A percentile compares a stretch with the other conserved stretches of the same genome.
Evolutionary conservation across 352 stramenopile genomes (phyloP).

Genomic region (Globisporangium acanthophoron): DNA sequence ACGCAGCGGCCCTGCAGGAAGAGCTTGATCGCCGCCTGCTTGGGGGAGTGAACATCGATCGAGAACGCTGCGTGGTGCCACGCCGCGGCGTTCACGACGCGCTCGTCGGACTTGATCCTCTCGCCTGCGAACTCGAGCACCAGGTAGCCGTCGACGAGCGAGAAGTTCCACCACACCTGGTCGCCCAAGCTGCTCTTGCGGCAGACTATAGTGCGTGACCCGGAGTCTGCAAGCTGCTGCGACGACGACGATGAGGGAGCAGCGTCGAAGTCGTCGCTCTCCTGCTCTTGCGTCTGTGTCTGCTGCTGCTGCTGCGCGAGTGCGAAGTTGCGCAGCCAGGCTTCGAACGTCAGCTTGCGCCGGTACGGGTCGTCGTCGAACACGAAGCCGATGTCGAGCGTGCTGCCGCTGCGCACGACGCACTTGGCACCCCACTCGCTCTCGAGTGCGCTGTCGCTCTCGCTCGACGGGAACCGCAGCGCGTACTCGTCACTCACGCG

Average conservation of each 20-base stretch:
- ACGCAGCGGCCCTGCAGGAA: slow-evolving; percentile 58
- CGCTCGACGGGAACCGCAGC: slow-evolving; percentile 40
- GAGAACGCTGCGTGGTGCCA: slow-evolving; percentile 76
- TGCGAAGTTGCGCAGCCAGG: slow-evolving; percentile 63
- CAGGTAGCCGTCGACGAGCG: slow-evolving; percentile 35
- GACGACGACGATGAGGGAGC: not conserved
- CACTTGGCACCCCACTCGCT: slow-evolving; percentile 48
- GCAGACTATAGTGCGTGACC: slow-evolving; percentile 7
- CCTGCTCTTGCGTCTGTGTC: slow-evolving; percentile 16
- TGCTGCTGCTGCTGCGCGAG: slow-evolving; percentile 25
- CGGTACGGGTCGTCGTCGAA: slow-evolving; percentile 83
- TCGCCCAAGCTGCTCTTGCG: slow-evolving; percentile 13
- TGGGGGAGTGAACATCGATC: slow-evolving; percentile 47
- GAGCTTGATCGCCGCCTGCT: slow-evolving; percentile 45
- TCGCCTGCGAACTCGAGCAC: slow-evolving; percentile 41
- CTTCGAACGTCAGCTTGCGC: slow-evolving; percentile 69
- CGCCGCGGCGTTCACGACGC: slow-evolving; percentile 27
- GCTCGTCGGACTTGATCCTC: slow-evolving; percentile 36
- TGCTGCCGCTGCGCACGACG: slow-evolving; percentile 41
- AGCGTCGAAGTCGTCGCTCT: slow-evolving; percentile 7
- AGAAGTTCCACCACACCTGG: slow-evolving; percentile 38
- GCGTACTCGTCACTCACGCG: slow-evolving; percentile 68
- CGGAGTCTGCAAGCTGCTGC: slow-evolving; percentile 5
- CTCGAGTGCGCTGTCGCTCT: not conserved
- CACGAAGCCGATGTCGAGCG: slow-evolving; percentile 56